These are phyloP conservation scores for Trichoderma oligosporum DNA, from an alignment of 2,329 filamentous ascomycete species.

Conservation along the genomic window DNA sequence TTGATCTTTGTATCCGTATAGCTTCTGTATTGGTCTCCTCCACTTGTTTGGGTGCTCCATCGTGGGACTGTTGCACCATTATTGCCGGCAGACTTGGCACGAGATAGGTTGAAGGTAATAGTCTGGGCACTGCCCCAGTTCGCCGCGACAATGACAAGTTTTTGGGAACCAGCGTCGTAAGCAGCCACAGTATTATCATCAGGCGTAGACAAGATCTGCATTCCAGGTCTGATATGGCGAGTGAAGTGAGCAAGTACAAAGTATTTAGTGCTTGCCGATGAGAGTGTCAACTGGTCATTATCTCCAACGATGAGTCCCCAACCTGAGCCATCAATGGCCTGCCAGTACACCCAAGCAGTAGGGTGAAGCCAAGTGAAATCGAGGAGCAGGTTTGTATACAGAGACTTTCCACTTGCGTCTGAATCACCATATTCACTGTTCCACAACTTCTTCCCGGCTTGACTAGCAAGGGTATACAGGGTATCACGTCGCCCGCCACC, in stretches of 20 bases:
- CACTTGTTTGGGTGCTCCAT: constrained; percentile 9
- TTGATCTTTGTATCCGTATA: constrained; percentile 2
- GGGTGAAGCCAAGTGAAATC: constrained; percentile 7
- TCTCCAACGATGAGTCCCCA: constrained; percentile 9
- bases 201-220: constrained; percentile 2
- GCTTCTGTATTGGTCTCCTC: neutral
- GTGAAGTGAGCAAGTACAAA: constrained; percentile 7
- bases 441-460: neutral
- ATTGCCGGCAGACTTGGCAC: neutral
- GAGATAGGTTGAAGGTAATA: neutral
- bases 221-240: constrained; percentile 3
- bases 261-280: neutral
- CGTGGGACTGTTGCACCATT: constrained; percentile 4
- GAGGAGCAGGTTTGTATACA: constrained; percentile 5
- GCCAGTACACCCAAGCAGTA: constrained; percentile 13
- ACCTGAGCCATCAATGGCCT: neutral
- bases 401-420: neutral
- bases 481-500: constrained; percentile 1
- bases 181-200: constrained; percentile 4
- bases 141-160: neutral
- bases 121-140: constrained; percentile 6
- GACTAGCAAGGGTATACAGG: neutral
- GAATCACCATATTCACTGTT: neutral
- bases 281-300: constrained; percentile 5
- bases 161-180: constrained; percentile 1